Percentiles rank a stretch among this genome's conserved stretches.
Conservation (phyloP, 1,139 yeast genomes). For the Suhomyces panamericanus region DNA sequence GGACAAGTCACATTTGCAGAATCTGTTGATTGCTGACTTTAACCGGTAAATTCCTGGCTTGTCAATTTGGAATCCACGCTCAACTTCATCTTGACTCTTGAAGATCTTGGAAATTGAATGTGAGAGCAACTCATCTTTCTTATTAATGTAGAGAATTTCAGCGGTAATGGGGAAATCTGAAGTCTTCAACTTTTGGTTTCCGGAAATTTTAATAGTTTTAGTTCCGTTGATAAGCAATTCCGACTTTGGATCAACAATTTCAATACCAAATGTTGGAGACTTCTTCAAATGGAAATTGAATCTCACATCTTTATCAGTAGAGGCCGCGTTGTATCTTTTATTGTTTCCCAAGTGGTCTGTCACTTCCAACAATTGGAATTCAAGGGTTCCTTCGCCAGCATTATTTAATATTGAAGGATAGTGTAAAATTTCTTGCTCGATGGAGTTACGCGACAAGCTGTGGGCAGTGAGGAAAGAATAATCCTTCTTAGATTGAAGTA, state of each 20-base stretch:
- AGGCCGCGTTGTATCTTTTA: constrained; percentile 52
- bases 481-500: constrained; percentile 14
- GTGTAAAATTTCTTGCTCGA: constrained; percentile 38
- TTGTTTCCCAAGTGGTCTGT: constrained; percentile 76
- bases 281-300: constrained; percentile 64
- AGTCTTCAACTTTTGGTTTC: constrained; percentile 21
- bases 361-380: constrained; percentile 65
- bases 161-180: constrained; percentile 52
- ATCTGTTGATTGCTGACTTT: constrained; percentile 51
- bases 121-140: constrained; percentile 26
- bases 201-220: constrained; percentile 32
- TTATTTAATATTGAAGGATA: constrained; percentile 23
- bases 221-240: constrained; percentile 45
- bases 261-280: constrained; percentile 49
- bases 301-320: constrained; percentile 47
- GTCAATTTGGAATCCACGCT: constrained; percentile 40
- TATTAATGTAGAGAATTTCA: constrained; percentile 32
- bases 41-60: constrained; percentile 67
- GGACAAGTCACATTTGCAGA: constrained; percentile 63
- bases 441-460: constrained; percentile 31
- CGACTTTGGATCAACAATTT: constrained; percentile 39
- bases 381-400: constrained; percentile 56
- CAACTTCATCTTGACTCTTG: constrained; percentile 29
- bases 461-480: constrained; percentile 27
- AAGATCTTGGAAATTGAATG: constrained; percentile 39